Conservation (phyloP, 306 rosid genomes). For the Medicago truncatula region DNA sequence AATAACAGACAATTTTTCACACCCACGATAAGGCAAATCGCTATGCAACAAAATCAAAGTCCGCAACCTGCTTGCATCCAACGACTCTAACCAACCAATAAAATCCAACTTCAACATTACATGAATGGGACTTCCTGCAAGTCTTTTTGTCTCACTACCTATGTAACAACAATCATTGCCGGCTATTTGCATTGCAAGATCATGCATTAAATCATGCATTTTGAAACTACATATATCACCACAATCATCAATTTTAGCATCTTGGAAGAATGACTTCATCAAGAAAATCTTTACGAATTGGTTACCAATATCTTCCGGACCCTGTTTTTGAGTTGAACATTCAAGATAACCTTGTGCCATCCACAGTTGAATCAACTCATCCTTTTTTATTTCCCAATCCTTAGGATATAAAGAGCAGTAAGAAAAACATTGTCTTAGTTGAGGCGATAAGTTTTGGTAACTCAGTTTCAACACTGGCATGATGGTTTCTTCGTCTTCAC, state of each 20-base stretch:
- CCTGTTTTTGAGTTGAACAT: background rate
- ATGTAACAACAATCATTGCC: background rate
- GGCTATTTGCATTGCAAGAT: background rate
- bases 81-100: background rate
- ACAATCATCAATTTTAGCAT: background rate
- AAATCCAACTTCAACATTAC: background rate
- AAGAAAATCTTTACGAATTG: background rate
- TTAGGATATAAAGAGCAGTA: background rate
- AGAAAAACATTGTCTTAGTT: background rate
- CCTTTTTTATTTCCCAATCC: background rate
- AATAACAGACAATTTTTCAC: background rate
- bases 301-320: background rate
- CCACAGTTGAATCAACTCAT: background rate
- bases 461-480: background rate
- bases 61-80: background rate
- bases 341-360: conserved; percentile 11
- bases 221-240: background rate
- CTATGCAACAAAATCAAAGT: too few species aligned
- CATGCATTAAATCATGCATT: conserved; percentile 14
- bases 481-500: background rate
- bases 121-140: background rate
- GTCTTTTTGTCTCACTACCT: background rate
- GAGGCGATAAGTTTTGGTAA: background rate
- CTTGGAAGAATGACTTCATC: background rate
- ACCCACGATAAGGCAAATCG: too few species aligned